These are phyloP conservation scores for Fulvia fulva DNA, from an alignment of 2,329 filamentous ascomycete genomes.

Conservation along the genomic window DNA sequence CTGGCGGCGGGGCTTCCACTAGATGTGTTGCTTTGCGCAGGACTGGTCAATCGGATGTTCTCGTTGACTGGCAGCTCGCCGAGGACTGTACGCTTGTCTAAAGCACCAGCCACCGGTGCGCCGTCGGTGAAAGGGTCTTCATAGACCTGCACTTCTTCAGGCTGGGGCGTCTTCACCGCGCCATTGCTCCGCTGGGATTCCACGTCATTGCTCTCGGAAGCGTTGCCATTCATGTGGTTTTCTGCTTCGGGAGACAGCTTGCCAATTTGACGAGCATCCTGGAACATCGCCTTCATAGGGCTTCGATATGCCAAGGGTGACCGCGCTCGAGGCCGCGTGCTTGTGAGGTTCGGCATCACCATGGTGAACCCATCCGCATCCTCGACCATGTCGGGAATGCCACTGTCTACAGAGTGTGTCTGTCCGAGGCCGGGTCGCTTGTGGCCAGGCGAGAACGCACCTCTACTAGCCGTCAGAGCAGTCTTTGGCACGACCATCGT, in stretches of 20 bases:
- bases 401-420: conserved; percentile 39
- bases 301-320: conserved; percentile 31
- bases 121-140: conserved; percentile 50
- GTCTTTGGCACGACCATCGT: conserved; percentile 46
- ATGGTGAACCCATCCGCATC: conserved; percentile 47
- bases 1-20: conserved; percentile 29
- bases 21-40: conserved; percentile 28
- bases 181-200: conserved; percentile 11
- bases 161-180: conserved; percentile 28
- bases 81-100: conserved; percentile 41
- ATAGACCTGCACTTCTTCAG: conserved; percentile 48
- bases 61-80: conserved; percentile 51
- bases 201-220: conserved; percentile 1
- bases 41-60: conserved; percentile 33
- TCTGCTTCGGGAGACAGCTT: conserved; percentile 24
- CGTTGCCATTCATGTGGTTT: conserved; percentile 13
- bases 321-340: conserved; percentile 21
- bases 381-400: conserved; percentile 35
- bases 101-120: conserved; percentile 24
- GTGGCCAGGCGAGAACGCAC: conserved; percentile 32
- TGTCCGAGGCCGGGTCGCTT: conserved; percentile 39
- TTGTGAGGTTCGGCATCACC: conserved; percentile 41
- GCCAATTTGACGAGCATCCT: conserved; percentile 26
- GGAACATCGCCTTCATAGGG: conserved; percentile 33
- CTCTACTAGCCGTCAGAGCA: conserved; percentile 23